These are phyloP conservation scores for Tetracladium setigerum DNA, from an alignment of 495 filamentous ascomycete genomes.

Conservation along the genomic window DNA sequence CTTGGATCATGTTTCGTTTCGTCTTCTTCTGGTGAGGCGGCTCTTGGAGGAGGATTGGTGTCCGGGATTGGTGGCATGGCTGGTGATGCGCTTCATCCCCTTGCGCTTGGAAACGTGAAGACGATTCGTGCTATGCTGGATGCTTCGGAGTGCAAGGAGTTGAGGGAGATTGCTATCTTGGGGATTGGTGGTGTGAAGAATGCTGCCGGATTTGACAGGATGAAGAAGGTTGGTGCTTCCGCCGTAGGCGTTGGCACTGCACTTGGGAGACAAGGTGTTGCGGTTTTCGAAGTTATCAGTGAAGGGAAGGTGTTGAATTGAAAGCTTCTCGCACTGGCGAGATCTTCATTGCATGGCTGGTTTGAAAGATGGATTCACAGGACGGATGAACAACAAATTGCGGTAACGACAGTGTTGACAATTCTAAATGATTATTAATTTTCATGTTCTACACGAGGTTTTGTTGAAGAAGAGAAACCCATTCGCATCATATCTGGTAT, in stretches of 20 bases:
- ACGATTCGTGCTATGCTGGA: conserved; percentile 50
- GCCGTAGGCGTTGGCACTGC: conserved; percentile 59
- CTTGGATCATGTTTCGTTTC: conserved; percentile 58
- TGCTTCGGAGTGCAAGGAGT: conserved; percentile 21
- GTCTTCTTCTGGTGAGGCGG: conserved; percentile 12
- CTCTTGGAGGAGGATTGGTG: conserved; percentile 34
- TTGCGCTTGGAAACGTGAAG: conserved; percentile 65
- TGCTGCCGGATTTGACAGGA: conserved; percentile 47
- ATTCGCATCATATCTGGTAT: too few species aligned
- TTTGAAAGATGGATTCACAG: too few species aligned
- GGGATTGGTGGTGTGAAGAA: conserved; percentile 63
- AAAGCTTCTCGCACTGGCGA: neutral
- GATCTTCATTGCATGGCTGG: too few species aligned
- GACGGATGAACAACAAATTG: too few species aligned
- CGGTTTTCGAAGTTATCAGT: conserved; percentile 50
- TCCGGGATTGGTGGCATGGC: conserved; percentile 58
- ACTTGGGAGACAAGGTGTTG: conserved; percentile 49
- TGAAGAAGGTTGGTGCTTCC: conserved; percentile 53
- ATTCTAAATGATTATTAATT: too few species aligned
- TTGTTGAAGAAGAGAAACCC: too few species aligned
- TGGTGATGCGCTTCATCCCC: conserved; percentile 58
- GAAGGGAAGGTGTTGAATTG: neutral
- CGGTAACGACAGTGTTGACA: too few species aligned
- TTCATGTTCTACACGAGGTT: too few species aligned
- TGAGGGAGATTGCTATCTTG: conserved; percentile 46